phyloP scores from a whole-genome alignment of 2,329 filamentous ascomycete genomes.

The Penicillium corylophilum region DNA sequence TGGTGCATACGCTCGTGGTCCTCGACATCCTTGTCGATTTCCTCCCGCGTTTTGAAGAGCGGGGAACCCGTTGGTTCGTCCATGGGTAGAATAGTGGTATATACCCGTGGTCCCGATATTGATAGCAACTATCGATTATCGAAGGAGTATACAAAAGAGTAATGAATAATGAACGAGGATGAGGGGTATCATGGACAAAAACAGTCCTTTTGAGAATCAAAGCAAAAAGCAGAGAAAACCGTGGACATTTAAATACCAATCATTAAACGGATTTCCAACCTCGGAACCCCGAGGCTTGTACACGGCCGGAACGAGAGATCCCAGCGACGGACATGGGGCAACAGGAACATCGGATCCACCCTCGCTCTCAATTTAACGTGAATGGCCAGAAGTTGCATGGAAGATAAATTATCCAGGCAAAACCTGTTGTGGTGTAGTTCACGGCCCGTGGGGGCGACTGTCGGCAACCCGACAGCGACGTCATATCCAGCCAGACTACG shows the following conservation, averaged over 20 bases:
- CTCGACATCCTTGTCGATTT: slow-evolving; percentile 2
- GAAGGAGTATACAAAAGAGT: too few species aligned
- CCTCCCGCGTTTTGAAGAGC: slow-evolving; percentile 12
- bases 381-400: slow-evolving; percentile 1
- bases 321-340: background rate
- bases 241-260: background rate
- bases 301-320: background rate
- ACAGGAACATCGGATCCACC: background rate
- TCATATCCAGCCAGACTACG: slow-evolving; percentile 10
- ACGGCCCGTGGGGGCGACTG: slow-evolving; percentile 3
- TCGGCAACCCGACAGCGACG: slow-evolving; percentile 14
- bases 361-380: background rate
- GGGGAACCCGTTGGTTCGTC: slow-evolving; percentile 2
- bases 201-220: background rate
- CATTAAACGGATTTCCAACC: background rate
- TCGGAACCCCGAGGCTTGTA: background rate
- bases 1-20: background rate
- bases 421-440: slow-evolving; percentile 10
- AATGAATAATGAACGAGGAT: background rate
- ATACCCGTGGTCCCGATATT: background rate
- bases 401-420: background rate
- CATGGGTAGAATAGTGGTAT: slow-evolving; percentile 6
- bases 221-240: background rate
- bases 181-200: background rate
- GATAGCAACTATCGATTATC: background rate